A percentile compares a stretch with the other conserved stretches of the same genome.
Conservation (phyloP, 1,139 yeast species). For the Diutina scorzettiae region DNA sequence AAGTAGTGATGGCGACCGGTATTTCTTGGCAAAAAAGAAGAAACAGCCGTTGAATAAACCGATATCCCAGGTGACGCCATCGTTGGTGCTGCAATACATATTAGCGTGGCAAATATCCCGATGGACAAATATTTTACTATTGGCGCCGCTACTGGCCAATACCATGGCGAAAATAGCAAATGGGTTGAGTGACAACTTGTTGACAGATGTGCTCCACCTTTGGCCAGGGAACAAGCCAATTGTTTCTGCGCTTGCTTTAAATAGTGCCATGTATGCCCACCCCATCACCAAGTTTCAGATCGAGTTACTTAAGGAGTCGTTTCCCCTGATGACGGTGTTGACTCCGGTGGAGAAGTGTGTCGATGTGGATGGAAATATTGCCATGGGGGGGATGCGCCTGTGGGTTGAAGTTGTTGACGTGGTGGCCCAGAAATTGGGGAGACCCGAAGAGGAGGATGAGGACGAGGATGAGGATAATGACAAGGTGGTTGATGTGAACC, state of each 20-base stretch:
- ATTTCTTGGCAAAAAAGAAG: constrained; percentile 11
- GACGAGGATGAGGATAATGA: constrained; percentile 13
- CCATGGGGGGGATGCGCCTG: constrained; percentile 24
- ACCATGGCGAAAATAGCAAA: constrained; percentile 19
- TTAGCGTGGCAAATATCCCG: constrained; percentile 16
- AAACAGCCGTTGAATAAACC: constrained; percentile 2
- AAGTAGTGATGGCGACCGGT: constrained; percentile 16
- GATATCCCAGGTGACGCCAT: constrained; percentile 6
- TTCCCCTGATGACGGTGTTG: constrained; percentile 18
- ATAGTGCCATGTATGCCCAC: constrained; percentile 20
- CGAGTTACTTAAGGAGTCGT: constrained; percentile 15
- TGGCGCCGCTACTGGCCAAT: constrained; percentile 21
- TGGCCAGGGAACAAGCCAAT: constrained; percentile 21
- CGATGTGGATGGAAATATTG: constrained; percentile 20
- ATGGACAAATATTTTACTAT: constrained; percentile 24
- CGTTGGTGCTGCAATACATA: constrained; percentile 11
- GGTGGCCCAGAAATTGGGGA: constrained; percentile 17
- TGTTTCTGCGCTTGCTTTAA: constrained; percentile 18
- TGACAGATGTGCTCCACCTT: constrained; percentile 16
- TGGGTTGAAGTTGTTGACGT: constrained; percentile 22
- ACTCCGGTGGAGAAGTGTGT: constrained; percentile 21
- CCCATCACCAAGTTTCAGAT: constrained; percentile 19
- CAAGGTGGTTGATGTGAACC: constrained; percentile 5
- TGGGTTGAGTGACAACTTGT: constrained; percentile 18
- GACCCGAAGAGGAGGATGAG: constrained; percentile 14